Percentiles rank a stretch among this genome's conserved stretches.
Evolutionary conservation across 2,329 filamentous ascomycete genomes (phyloP).

Genomic region (Periconia digitata): DNA sequence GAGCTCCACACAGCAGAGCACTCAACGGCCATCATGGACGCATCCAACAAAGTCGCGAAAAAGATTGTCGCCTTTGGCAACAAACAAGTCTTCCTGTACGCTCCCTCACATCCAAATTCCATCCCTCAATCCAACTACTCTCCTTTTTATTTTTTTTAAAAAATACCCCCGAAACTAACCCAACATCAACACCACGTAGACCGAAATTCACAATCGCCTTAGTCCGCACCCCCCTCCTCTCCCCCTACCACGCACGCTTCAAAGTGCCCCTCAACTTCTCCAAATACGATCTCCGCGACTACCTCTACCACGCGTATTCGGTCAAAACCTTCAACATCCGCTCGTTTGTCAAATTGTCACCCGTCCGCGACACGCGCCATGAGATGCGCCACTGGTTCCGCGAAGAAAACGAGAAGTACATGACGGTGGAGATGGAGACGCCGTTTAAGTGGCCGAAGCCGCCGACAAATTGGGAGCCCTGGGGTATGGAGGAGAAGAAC

Average conservation of each 20-base stretch:
- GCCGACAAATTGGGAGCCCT: conserved; percentile 58
- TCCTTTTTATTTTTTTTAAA: too few species aligned
- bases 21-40: conserved; percentile 28
- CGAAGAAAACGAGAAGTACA: conserved; percentile 77
- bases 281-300: conserved; percentile 95
- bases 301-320: conserved; percentile 83
- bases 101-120: not conserved
- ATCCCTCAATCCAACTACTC: conserved; percentile 12
- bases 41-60: conserved; percentile 32
- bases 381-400: conserved; percentile 64
- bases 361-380: conserved; percentile 57
- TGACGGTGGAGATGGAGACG: conserved; percentile 86
- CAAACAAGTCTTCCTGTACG: conserved; percentile 54
- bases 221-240: conserved; percentile 69
- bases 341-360: conserved; percentile 74
- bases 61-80: conserved; percentile 42
- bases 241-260: conserved; percentile 84
- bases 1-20: too few species aligned
- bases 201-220: conserved; percentile 81
- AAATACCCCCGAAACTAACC: too few species aligned
- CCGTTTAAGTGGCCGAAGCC: conserved; percentile 85
- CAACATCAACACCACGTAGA: too few species aligned
- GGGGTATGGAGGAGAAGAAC: conserved; percentile 50
- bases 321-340: conserved; percentile 71
- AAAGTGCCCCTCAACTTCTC: conserved; percentile 87